phyloP scores from a whole-genome alignment of 192 early-diverging fungal species.

The Gigaspora rosea region DNA sequence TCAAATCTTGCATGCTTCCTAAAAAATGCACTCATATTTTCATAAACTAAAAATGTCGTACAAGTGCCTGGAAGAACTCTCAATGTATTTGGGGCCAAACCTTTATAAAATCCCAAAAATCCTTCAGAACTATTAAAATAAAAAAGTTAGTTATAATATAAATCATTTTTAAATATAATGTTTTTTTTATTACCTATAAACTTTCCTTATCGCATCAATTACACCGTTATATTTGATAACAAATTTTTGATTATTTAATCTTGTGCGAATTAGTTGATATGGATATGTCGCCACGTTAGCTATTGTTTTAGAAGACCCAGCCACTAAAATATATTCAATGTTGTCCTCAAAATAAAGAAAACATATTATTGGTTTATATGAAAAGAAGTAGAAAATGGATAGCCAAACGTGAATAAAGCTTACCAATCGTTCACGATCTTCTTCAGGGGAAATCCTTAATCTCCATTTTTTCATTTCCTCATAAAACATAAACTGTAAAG shows the following conservation, averaged over 20 bases:
- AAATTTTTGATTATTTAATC: slow-evolving; percentile 69
- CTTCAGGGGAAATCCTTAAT: slow-evolving; percentile 40
- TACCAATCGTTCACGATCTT: slow-evolving; percentile 32
- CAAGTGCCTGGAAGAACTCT: slow-evolving; percentile 92
- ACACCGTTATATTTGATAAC: slow-evolving; percentile 70
- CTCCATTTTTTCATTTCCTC: slow-evolving; percentile 91
- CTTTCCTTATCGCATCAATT: slow-evolving; percentile 68
- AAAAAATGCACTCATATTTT: slow-evolving; percentile 65
- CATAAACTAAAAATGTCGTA: slow-evolving; percentile 97
- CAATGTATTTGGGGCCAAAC: slow-evolving; percentile 82
- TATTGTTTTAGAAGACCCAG: slow-evolving; percentile 81
- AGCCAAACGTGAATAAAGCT: background rate
- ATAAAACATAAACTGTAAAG: slow-evolving; percentile 97
- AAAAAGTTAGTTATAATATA: background rate
- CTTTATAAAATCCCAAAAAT: slow-evolving; percentile 86
- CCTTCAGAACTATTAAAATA: slow-evolving; percentile 62
- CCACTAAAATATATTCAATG: slow-evolving; percentile 80
- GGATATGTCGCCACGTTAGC: slow-evolving; percentile 92
- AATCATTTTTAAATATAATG: background rate
- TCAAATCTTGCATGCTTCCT: slow-evolving; percentile 55
- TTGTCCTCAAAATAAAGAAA: slow-evolving; percentile 39
- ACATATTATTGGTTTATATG: background rate
- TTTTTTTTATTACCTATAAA: slow-evolving; percentile 49
- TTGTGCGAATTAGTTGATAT: slow-evolving; percentile 85
- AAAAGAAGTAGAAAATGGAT: no score